Conservation (phyloP, 2,329 filamentous ascomycete genomes). For the Beauveria sp. region DNA sequence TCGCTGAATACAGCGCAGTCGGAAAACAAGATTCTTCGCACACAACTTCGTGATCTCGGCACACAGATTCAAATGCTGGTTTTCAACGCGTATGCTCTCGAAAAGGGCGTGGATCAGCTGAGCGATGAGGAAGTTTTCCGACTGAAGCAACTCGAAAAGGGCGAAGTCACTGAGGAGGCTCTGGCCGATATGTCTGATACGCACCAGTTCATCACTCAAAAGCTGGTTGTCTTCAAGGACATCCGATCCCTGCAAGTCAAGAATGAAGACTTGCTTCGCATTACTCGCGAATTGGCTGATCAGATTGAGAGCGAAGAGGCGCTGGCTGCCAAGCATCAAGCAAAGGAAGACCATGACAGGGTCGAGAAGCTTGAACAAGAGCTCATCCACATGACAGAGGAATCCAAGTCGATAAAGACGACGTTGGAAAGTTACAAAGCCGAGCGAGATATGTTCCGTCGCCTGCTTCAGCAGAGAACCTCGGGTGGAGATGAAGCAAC, state of each 20-base stretch:
- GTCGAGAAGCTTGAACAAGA: constrained; percentile 66
- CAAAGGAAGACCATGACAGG: constrained; percentile 59
- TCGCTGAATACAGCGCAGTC: constrained; percentile 55
- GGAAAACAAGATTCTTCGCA: constrained; percentile 72
- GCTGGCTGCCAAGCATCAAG: constrained; percentile 54
- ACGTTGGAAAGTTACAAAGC: constrained; percentile 90
- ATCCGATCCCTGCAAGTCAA: constrained; percentile 79
- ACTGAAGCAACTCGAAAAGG: constrained; percentile 68
- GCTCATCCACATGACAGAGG: constrained; percentile 70
- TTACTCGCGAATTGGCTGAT: constrained; percentile 77
- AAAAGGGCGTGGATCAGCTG: constrained; percentile 69
- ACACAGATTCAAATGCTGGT: constrained; percentile 86
- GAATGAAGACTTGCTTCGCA: constrained; percentile 75
- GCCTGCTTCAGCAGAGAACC: constrained; percentile 72
- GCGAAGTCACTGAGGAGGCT: constrained; percentile 64
- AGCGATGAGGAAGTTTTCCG: constrained; percentile 65
- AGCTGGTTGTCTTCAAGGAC: constrained; percentile 83
- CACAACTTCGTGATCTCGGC: constrained; percentile 82
- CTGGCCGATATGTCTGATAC: constrained; percentile 74
- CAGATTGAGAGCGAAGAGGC: constrained; percentile 90
- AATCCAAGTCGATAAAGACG: constrained; percentile 71
- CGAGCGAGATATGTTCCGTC: constrained; percentile 95
- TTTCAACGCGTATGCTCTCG: constrained; percentile 74
- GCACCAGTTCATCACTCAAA: constrained; percentile 80
- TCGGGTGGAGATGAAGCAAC: constrained; percentile 56